Evolutionary conservation across 2,329 filamentous ascomycete species (phyloP).

Genomic region (Ascochyta fabae): DNA sequence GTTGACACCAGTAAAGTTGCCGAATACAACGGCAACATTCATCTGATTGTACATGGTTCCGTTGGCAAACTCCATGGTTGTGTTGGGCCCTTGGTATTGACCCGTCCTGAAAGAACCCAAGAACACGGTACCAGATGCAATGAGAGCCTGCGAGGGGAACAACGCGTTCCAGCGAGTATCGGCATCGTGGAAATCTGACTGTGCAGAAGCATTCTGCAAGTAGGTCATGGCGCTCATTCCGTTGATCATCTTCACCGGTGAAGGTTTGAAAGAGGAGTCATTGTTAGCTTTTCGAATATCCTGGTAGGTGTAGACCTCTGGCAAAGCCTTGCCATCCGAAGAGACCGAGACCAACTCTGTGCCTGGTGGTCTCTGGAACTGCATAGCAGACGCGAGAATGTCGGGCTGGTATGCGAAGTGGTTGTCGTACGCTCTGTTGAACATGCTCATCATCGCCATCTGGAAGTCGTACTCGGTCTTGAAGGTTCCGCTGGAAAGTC

Average conservation of each 20-base stretch:
- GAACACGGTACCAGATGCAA: slow-evolving; percentile 36
- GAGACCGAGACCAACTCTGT: slow-evolving; percentile 47
- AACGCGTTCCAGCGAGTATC: slow-evolving; percentile 51
- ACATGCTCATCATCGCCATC: slow-evolving; percentile 42
- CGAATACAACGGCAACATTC: slow-evolving; percentile 42
- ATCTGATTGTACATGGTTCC: slow-evolving; percentile 40
- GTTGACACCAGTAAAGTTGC: slow-evolving; percentile 45
- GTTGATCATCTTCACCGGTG: slow-evolving; percentile 48
- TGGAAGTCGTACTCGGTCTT: slow-evolving; percentile 52
- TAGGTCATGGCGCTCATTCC: slow-evolving; percentile 43
- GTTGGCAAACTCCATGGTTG: slow-evolving; percentile 46
- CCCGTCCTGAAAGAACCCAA: slow-evolving; percentile 41
- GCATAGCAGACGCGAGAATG: slow-evolving; percentile 46
- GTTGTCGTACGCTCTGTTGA: slow-evolving; percentile 50
- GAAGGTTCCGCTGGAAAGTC: slow-evolving; percentile 40
- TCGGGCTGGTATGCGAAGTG: slow-evolving; percentile 49
- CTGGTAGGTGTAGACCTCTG: slow-evolving; percentile 46
- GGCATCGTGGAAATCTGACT: slow-evolving; percentile 47
- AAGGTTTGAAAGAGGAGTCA: slow-evolving; percentile 41
- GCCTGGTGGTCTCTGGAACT: slow-evolving; percentile 42
- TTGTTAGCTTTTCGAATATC: slow-evolving; percentile 39
- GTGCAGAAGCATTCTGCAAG: slow-evolving; percentile 40
- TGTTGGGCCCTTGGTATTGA: slow-evolving; percentile 43
- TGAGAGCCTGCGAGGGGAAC: slow-evolving; percentile 45
- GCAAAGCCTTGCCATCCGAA: slow-evolving; percentile 43